A percentile compares a stretch with the other conserved stretches of the same genome.
These are phyloP conservation scores for Chrysoporthe puriensis DNA, from an alignment of 2,329 filamentous ascomycete genomes.

Conservation along the genomic window DNA sequence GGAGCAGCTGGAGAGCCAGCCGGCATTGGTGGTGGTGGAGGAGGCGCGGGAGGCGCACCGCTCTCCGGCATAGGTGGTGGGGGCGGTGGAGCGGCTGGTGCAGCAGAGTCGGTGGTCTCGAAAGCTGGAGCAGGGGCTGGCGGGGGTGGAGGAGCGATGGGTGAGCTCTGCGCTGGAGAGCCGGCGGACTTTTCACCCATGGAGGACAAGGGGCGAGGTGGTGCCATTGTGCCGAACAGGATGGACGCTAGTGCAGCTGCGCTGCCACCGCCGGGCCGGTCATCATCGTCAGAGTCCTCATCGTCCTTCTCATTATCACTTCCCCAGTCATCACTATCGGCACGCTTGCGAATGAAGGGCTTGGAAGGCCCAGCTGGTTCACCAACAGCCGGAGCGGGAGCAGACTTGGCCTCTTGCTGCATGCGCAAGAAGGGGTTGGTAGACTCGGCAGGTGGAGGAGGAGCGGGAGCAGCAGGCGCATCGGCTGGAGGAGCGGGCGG, in stretches of 20 bases:
- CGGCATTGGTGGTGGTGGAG: constrained; percentile 44
- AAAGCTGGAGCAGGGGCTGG: constrained; percentile 42
- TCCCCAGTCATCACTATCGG: constrained; percentile 78
- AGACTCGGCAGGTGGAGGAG: constrained; percentile 57
- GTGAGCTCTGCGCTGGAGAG: constrained; percentile 42
- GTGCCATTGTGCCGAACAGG: constrained; percentile 95
- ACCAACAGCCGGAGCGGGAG: constrained; percentile 46
- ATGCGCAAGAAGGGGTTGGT: constrained; percentile 96
- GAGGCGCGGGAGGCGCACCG: constrained; percentile 39
- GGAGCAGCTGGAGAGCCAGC: constrained; percentile 33
- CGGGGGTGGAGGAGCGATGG: constrained; percentile 45
- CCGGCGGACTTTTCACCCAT: constrained; percentile 68
- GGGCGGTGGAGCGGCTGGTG: constrained; percentile 38
- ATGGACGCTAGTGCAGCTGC: constrained; percentile 94
- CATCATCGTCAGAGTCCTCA: constrained; percentile 71
- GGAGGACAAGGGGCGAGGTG: constrained; percentile 84
- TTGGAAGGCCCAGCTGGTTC: constrained; percentile 50
- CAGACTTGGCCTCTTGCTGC: constrained; percentile 63
- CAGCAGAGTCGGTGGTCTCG: constrained; percentile 32
- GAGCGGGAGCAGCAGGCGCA: constrained; percentile 43
- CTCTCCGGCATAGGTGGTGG: constrained; percentile 35
- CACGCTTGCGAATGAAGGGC: constrained; percentile 57
- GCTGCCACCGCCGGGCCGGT: constrained; percentile 76
- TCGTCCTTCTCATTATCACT: constrained; percentile 64
- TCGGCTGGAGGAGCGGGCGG: constrained; percentile 47